Conservation (phyloP, 371 early-diverging fungal genomes). For the Zychaea mexicana region DNA sequence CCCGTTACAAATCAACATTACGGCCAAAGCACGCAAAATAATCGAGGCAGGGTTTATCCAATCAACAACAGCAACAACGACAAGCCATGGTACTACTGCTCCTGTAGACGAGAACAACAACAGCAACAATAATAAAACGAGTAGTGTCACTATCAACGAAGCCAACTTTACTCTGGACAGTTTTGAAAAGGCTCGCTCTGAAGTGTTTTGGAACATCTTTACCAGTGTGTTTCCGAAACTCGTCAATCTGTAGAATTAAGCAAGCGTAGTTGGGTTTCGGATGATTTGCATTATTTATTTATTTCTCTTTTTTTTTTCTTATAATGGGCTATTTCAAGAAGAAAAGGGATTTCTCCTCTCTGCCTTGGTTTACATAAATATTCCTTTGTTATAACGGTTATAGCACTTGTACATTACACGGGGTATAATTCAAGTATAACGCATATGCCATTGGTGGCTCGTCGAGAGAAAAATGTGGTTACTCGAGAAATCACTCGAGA, state of each 20-base stretch:
- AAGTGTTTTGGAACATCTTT: constrained; percentile 50
- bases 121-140: background rate
- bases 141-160: background rate
- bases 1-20: constrained; percentile 38
- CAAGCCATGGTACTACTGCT: background rate
- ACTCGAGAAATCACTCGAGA: background rate
- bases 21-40: constrained; percentile 20
- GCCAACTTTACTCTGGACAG: background rate
- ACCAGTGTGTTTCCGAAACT: constrained; percentile 38
- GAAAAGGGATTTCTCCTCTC: background rate
- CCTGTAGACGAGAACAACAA: too few species aligned
- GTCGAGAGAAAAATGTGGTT: background rate
- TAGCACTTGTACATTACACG: background rate
- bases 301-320: background rate
- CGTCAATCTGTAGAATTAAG: background rate
- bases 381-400: too few species aligned
- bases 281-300: background rate
- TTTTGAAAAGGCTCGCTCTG: constrained; percentile 31
- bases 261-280: background rate
- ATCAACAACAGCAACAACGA: background rate
- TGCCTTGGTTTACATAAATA: too few species aligned
- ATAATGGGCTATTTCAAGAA: background rate
- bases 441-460: background rate
- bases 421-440: background rate
- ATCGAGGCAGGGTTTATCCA: background rate